phyloP scores from a whole-genome alignment of 2,329 filamentous ascomycete genomes.

The Penicillium janthinellum region DNA sequence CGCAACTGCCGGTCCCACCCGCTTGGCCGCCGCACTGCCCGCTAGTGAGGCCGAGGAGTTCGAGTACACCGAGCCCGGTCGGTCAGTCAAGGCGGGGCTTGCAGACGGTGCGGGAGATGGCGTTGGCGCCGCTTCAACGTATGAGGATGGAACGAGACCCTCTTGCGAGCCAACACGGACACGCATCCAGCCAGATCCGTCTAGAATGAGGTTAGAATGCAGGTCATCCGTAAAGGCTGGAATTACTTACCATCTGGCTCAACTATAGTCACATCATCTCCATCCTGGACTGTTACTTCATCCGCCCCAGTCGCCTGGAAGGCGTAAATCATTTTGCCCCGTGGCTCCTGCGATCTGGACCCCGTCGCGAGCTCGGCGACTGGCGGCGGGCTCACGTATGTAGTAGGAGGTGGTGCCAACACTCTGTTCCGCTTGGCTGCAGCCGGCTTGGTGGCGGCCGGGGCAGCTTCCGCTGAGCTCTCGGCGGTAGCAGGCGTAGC shows the following conservation, averaged over 20 bases:
- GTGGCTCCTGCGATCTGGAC: constrained; percentile 56
- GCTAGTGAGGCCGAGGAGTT: constrained; percentile 71
- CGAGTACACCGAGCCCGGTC: constrained; percentile 76
- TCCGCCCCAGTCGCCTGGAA: constrained; percentile 81
- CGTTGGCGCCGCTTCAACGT: constrained; percentile 68
- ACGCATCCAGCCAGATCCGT: constrained; percentile 89
- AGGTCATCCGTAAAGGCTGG: too few species aligned
- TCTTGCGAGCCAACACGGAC: constrained; percentile 71
- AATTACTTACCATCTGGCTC: constrained; percentile 81
- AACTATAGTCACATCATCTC: constrained; percentile 73
- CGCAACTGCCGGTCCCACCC: constrained; percentile 89
- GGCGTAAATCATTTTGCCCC: constrained; percentile 84
- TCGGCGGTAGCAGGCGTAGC: constrained; percentile 56
- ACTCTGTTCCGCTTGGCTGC: constrained; percentile 65
- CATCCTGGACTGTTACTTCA: constrained; percentile 78
- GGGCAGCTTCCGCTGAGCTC: constrained; percentile 44
- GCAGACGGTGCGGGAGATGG: constrained; percentile 44
- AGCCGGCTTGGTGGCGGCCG: constrained; percentile 37
- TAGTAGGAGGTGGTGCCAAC: constrained; percentile 80
- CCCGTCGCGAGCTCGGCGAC: constrained; percentile 44
- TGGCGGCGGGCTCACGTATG: constrained; percentile 73
- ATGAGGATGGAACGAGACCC: constrained; percentile 84
- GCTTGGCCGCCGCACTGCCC: constrained; percentile 63
- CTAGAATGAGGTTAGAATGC: constrained; percentile 48
- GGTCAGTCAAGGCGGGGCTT: constrained; percentile 45